A percentile compares a stretch with the other conserved stretches of the same genome.
Evolutionary conservation across 2,329 filamentous ascomycete species (phyloP).

Genomic region (Pleurostoma richardsiae): DNA sequence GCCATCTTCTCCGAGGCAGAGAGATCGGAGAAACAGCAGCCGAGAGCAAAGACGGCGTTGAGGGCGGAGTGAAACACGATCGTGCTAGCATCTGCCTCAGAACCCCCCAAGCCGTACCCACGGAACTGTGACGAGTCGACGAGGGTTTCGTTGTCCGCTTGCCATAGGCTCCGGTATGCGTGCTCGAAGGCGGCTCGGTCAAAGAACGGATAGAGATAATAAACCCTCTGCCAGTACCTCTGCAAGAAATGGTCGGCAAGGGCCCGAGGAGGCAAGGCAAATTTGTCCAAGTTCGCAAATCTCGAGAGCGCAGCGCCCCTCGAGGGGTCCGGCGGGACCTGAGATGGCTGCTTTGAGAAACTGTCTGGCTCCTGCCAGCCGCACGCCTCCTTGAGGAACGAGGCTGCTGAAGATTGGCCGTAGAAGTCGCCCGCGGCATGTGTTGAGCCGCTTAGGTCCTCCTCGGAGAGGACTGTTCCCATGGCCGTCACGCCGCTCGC

Average conservation of each 20-base stretch:
- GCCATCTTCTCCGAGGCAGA: constrained; percentile 17
- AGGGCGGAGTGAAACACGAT: constrained; percentile 35
- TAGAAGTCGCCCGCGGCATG: constrained; percentile 24
- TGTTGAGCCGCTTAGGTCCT: constrained; percentile 15
- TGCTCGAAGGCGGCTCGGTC: constrained; percentile 32
- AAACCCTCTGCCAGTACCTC: constrained; percentile 30
- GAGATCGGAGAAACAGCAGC: constrained; percentile 30
- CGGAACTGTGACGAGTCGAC: constrained; percentile 6
- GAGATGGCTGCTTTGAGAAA: constrained; percentile 7
- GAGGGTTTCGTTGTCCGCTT: constrained; percentile 10
- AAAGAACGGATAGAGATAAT: constrained; percentile 38
- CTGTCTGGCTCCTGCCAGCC: constrained; percentile 12
- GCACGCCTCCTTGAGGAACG: constrained; percentile 30
- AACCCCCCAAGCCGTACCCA: constrained; percentile 26
- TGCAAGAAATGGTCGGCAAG: constrained; percentile 34
- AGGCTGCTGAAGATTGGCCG: constrained; percentile 31
- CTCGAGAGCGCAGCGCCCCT: constrained; percentile 2
- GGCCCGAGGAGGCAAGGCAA: constrained; percentile 29
- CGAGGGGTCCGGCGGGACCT: not conserved
- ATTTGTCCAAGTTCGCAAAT: constrained; percentile 17
- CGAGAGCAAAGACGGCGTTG: constrained; percentile 36
- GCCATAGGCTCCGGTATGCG: constrained; percentile 33
- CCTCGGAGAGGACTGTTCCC: constrained; percentile 27
- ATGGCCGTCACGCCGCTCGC: constrained; percentile 26
- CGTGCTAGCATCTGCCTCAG: constrained; percentile 22